A percentile compares a stretch with the other conserved stretches of the same genome.
phyloP scores from a whole-genome alignment of 768 basidiomycete genomes.

The Pulveroboletus sp. region DNA sequence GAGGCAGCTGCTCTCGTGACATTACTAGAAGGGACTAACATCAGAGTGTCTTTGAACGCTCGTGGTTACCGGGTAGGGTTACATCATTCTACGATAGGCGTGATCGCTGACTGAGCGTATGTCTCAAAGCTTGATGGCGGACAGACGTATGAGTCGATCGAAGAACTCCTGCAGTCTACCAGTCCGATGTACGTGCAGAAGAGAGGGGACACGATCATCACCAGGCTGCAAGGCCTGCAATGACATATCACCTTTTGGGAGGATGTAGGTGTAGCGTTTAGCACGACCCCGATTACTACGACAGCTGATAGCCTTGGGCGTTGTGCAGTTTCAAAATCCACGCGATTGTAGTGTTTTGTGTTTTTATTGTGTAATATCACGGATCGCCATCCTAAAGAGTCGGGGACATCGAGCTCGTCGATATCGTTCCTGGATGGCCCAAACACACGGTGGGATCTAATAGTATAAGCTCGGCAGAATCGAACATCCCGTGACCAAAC shows the following conservation, averaged over 20 bases:
- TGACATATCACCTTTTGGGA: slow-evolving; percentile 2
- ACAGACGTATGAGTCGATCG: slow-evolving; percentile 51
- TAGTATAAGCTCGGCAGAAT: too few relatives aligned
- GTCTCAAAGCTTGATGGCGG: slow-evolving; percentile 24
- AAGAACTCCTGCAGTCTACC: slow-evolving; percentile 48
- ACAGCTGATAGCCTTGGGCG: slow-evolving; percentile 4
- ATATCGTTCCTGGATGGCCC: too few relatives aligned
- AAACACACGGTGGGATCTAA: too few relatives aligned
- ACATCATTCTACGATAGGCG: neutral
- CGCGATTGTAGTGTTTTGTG: slow-evolving; percentile 1
- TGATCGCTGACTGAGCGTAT: slow-evolving; percentile 10
- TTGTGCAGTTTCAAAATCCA: neutral
- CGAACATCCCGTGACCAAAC: neutral
- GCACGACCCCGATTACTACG: neutral
- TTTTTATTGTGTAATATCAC: slow-evolving; percentile 16
- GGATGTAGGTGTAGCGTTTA: slow-evolving; percentile 12
- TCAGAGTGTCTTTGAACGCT: slow-evolving; percentile 45
- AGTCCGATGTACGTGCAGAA: slow-evolving; percentile 52
- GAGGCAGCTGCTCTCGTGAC: slow-evolving; percentile 52
- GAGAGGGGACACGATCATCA: slow-evolving; percentile 43
- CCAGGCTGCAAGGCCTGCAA: slow-evolving; percentile 44
- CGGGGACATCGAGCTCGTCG: too few relatives aligned
- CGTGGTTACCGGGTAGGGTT: slow-evolving; percentile 53
- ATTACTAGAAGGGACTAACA: slow-evolving; percentile 48
- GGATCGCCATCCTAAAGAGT: neutral